phyloP scores from a whole-genome alignment of 306 rosid species.

The Astragalus membranaceus region DNA sequence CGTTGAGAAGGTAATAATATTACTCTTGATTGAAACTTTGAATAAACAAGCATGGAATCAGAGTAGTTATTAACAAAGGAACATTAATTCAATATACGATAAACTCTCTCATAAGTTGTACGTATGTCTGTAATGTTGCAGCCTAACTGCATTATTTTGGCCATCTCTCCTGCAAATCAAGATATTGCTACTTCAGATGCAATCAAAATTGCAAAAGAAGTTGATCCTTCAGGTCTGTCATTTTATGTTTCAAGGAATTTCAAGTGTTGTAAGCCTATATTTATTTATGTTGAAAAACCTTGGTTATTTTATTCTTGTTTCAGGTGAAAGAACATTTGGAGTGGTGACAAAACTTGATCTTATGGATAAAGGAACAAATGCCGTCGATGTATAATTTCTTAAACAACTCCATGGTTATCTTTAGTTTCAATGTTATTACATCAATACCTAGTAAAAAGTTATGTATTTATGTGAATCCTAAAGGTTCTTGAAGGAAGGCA shows the following conservation, averaged over 20 bases:
- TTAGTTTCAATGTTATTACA: background rate
- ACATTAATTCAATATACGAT: background rate
- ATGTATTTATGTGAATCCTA: conserved; percentile 24
- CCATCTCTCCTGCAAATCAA: conserved; percentile 95
- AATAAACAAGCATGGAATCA: background rate
- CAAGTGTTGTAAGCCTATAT: background rate
- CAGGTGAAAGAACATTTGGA: conserved; percentile 95
- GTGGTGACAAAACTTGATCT: conserved; percentile 91
- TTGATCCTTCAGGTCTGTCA: conserved; percentile 72
- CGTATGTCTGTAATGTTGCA: conserved; percentile 35
- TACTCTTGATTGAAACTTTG: conserved; percentile 3
- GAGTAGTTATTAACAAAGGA: background rate
- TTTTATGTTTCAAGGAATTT: conserved; percentile 4
- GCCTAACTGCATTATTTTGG: conserved; percentile 92
- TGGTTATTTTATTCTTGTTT: conserved; percentile 9
- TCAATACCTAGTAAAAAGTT: background rate
- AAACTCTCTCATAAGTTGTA: conserved; percentile 11
- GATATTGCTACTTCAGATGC: conserved; percentile 98
- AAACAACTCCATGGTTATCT: conserved; percentile 2
- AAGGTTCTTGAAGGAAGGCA: conserved; percentile 90
- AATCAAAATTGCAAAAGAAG: conserved; percentile 87
- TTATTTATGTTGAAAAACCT: background rate
- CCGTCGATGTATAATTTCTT: conserved; percentile 53
- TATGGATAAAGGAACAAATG: conserved; percentile 52
- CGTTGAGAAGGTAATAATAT: conserved; percentile 80